phyloP scores from a whole-genome alignment of 768 basidiomycete species.

The Saitozyma podzolica region DNA sequence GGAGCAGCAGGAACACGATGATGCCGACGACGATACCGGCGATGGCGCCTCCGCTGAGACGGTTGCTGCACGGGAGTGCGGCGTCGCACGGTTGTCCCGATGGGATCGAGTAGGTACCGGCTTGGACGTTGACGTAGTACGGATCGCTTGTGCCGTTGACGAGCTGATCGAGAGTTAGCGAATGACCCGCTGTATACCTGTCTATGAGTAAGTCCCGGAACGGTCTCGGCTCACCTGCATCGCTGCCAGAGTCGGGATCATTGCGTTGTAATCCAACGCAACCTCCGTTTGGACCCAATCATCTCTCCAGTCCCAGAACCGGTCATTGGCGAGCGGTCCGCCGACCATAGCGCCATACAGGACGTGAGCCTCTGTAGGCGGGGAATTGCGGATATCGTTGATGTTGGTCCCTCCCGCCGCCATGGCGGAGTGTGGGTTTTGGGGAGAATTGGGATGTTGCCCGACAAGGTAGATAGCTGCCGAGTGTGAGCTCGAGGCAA shows the following conservation, averaged over 20 bases:
- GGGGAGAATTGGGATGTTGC: slow-evolving; percentile 81
- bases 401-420: slow-evolving; percentile 80
- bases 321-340: slow-evolving; percentile 74
- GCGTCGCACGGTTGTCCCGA: slow-evolving; percentile 74
- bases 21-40: slow-evolving; percentile 68
- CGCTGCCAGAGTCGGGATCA: slow-evolving; percentile 80
- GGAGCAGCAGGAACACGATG: slow-evolving; percentile 58
- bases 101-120: slow-evolving; percentile 40
- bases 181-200: not conserved
- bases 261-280: slow-evolving; percentile 75
- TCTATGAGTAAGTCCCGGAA: not conserved
- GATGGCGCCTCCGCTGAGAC: slow-evolving; percentile 72
- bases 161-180: slow-evolving; percentile 57
- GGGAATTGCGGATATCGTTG: slow-evolving; percentile 67
- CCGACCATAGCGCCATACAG: slow-evolving; percentile 87
- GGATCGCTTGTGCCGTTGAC: slow-evolving; percentile 69
- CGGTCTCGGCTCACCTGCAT: slow-evolving; percentile 36
- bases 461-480: slow-evolving; percentile 83
- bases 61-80: slow-evolving; percentile 59
- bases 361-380: slow-evolving; percentile 69
- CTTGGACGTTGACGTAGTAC: slow-evolving; percentile 70
- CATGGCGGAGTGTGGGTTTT: slow-evolving; percentile 86
- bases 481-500: no score
- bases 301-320: slow-evolving; percentile 78
- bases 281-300: slow-evolving; percentile 91